A percentile compares a stretch with the other conserved stretches of the same genome.
Conservation (phyloP, 345 rosid genomes). For the Eucalyptus marginata region DNA sequence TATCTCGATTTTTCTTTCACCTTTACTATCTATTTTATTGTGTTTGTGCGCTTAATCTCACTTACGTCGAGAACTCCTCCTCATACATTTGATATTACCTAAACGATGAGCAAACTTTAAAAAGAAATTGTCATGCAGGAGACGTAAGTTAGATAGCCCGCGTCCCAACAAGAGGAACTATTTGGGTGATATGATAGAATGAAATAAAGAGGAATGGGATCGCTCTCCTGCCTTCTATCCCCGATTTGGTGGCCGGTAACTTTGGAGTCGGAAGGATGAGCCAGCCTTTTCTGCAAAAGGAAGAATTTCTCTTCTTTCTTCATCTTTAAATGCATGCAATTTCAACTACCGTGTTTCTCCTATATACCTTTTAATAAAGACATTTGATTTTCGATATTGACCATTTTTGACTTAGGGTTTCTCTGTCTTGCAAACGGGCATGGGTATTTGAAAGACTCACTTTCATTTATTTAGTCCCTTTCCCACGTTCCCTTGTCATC, state of each 20-base stretch:
- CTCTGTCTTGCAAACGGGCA: not conserved
- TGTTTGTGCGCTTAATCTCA: not conserved
- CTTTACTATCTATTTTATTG: not conserved
- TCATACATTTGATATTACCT: not conserved
- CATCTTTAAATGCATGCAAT: not conserved
- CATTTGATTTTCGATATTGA: not conserved
- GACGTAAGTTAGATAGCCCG: not conserved
- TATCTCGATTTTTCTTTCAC: not conserved
- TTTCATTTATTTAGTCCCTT: not conserved
- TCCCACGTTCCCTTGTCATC: not conserved
- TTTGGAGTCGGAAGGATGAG: not conserved
- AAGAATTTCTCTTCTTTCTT: not conserved
- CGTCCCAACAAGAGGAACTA: not conserved
- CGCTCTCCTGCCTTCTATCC: not conserved
- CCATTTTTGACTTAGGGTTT: not conserved
- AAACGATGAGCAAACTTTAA: not conserved
- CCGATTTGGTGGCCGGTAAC: not conserved
- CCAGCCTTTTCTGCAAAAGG: not conserved
- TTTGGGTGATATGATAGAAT: not conserved
- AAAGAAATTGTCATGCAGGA: not conserved
- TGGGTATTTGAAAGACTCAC: not conserved
- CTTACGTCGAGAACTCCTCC: not conserved
- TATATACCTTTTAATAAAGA: not conserved
- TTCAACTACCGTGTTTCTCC: not conserved
- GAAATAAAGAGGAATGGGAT: not conserved